Evolutionary conservation across 2,329 filamentous ascomycete species (phyloP).

Genomic region (Stagonosporopsis rhizophila): DNA sequence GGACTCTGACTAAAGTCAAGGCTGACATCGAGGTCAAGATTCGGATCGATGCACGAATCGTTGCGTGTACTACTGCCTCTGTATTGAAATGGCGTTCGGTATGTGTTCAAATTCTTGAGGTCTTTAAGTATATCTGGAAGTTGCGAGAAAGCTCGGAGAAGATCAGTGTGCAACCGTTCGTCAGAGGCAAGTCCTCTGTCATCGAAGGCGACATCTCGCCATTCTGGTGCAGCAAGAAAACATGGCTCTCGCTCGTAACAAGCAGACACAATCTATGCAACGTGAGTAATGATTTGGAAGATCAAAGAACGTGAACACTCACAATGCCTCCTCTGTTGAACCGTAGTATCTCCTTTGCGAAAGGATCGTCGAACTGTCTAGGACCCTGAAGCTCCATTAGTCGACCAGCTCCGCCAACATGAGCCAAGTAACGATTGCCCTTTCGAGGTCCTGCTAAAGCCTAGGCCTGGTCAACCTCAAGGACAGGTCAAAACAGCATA

Average conservation of each 20-base stretch:
- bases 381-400: slow-evolving; percentile 45
- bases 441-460: slow-evolving; percentile 41
- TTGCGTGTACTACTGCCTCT: background rate
- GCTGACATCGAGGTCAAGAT: slow-evolving; percentile 2
- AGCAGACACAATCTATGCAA: slow-evolving; percentile 38
- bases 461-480: slow-evolving; percentile 14
- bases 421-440: slow-evolving; percentile 42
- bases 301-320: slow-evolving; percentile 8
- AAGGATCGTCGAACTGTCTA: slow-evolving; percentile 32
- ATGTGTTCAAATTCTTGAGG: slow-evolving; percentile 29
- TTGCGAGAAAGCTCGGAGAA: slow-evolving; percentile 38
- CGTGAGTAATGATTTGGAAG: slow-evolving; percentile 1
- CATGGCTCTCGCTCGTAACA: slow-evolving; percentile 41
- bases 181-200: slow-evolving; percentile 35
- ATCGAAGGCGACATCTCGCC: slow-evolving; percentile 45
- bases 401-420: slow-evolving; percentile 44
- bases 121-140: slow-evolving; percentile 38
- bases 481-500: background rate
- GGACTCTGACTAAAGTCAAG: slow-evolving; percentile 15
- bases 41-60: slow-evolving; percentile 12
- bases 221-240: slow-evolving; percentile 40
- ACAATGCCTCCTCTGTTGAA: slow-evolving; percentile 45
- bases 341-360: slow-evolving; percentile 41
- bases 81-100: slow-evolving; percentile 3
- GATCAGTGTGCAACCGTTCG: slow-evolving; percentile 37